A percentile compares a stretch with the other conserved stretches of the same genome.
Evolutionary conservation across 352 stramenopile genomes (phyloP).

Genomic region (Pythium scleroteichum): DNA sequence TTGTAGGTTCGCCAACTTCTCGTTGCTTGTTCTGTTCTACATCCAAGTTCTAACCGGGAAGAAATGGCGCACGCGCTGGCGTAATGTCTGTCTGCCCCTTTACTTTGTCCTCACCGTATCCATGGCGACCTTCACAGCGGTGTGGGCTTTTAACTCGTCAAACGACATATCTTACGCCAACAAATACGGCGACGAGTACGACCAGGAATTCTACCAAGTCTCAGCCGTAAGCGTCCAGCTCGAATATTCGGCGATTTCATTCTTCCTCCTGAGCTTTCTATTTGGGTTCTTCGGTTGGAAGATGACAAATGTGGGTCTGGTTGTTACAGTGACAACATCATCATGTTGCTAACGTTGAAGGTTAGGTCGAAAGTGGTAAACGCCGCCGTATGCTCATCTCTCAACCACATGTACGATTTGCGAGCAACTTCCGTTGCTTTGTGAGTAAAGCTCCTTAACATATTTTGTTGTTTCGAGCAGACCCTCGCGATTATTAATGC

Average conservation of each 20-base stretch:
- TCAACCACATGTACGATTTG: constrained; percentile 53
- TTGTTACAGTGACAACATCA: neutral
- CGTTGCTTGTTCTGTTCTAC: constrained; percentile 87
- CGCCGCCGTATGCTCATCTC: constrained; percentile 71
- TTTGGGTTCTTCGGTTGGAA: constrained; percentile 89
- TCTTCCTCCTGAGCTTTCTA: constrained; percentile 75
- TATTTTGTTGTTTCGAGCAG: constrained; percentile 32
- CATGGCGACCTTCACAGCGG: constrained; percentile 83
- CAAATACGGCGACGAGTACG: constrained; percentile 72
- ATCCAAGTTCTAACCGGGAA: constrained; percentile 84
- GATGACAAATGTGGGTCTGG: constrained; percentile 65
- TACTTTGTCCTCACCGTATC: constrained; percentile 81
- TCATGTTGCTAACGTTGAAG: neutral
- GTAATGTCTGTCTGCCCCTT: constrained; percentile 79
- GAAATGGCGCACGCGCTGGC: constrained; percentile 71
- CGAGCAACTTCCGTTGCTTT: neutral
- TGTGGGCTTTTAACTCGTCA: constrained; percentile 86
- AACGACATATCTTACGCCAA: constrained; percentile 77
- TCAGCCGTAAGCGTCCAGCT: constrained; percentile 78
- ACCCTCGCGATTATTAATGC: constrained; percentile 80
- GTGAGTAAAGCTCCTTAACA: constrained; percentile 3
- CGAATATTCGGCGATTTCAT: constrained; percentile 80
- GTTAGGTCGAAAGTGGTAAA: constrained; percentile 76
- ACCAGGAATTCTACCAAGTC: constrained; percentile 82
- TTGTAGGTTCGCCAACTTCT: constrained; percentile 82